phyloP scores from a whole-genome alignment of 2,329 filamentous ascomycete species.

The Tolypocladium ophioglossoides region DNA sequence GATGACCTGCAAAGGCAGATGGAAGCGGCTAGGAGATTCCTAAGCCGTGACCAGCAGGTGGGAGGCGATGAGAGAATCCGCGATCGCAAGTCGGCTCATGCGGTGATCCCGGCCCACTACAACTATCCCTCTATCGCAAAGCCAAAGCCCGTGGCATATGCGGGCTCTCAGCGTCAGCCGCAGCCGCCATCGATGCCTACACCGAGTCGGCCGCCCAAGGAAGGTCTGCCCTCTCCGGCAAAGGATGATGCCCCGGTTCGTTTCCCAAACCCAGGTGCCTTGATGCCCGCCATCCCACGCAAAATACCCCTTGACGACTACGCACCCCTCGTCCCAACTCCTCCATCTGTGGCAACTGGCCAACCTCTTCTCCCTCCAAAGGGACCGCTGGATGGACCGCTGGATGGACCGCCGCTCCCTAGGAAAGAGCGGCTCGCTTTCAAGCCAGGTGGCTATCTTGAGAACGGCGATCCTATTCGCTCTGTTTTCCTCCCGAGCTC shows the following conservation, averaged over 20 bases:
- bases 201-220: conserved; percentile 23
- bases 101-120: conserved; percentile 26
- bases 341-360: conserved; percentile 3
- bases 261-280: neutral
- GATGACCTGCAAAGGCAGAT: conserved; percentile 39
- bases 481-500: conserved; percentile 76
- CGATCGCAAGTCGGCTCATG: conserved; percentile 10
- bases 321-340: conserved; percentile 10
- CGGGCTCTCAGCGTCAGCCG: conserved; percentile 10
- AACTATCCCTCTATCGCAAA: conserved; percentile 47
- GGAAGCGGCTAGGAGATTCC: conserved; percentile 37
- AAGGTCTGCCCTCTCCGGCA: conserved; percentile 7
- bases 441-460: conserved; percentile 73
- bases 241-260: conserved; percentile 2
- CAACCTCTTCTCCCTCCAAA: conserved; percentile 20
- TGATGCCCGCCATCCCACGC: conserved; percentile 15
- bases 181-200: conserved; percentile 12
- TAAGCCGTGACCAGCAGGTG: conserved; percentile 20
- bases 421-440: conserved; percentile 54
- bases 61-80: conserved; percentile 15
- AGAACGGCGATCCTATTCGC: conserved; percentile 77
- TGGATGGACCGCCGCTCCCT: conserved; percentile 14
- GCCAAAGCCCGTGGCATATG: conserved; percentile 37
- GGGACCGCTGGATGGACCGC: conserved; percentile 4
- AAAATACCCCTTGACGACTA: conserved; percentile 17